These are phyloP conservation scores for Xylona heveae DNA, from an alignment of 495 filamentous ascomycete genomes.

Conservation along the genomic window DNA sequence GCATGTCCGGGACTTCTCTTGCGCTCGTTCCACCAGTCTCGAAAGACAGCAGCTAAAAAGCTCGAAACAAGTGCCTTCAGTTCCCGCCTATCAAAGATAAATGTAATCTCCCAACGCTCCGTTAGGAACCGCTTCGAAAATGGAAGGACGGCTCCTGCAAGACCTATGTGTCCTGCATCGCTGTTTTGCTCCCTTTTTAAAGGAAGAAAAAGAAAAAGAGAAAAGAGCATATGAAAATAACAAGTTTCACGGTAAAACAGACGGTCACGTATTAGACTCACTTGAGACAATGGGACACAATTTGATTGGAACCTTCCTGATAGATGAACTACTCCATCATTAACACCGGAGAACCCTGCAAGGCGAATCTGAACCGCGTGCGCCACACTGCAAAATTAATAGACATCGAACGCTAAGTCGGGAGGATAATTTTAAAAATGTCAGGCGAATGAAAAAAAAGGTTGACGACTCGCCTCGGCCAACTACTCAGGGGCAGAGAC, in stretches of 20 bases:
- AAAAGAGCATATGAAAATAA: conserved; percentile 1
- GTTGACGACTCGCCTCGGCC: neutral
- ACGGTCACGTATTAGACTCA: neutral
- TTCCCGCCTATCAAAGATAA: conserved; percentile 25
- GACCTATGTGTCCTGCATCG: conserved; percentile 47
- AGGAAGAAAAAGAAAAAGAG: conserved; percentile 4
- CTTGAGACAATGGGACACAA: neutral
- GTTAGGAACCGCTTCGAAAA: conserved; percentile 35
- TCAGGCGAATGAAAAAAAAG: conserved; percentile 3
- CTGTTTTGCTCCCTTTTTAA: conserved; percentile 15
- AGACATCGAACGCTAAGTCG: neutral
- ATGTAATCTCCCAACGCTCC: conserved; percentile 52
- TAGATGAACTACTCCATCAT: neutral
- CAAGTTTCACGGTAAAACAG: neutral
- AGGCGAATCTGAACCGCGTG: neutral
- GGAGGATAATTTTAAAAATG: conserved; percentile 1
- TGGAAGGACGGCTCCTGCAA: conserved; percentile 34
- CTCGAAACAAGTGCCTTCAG: conserved; percentile 47
- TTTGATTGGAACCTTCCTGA: neutral
- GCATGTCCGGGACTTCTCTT: no score
- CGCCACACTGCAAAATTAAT: neutral
- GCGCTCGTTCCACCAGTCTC: no score
- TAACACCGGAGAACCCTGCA: neutral
- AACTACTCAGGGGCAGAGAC: conserved; percentile 40
- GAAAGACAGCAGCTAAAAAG: no score